These are phyloP conservation scores for Pichia phayaonensis DNA, from an alignment of 805 yeast species.

Conservation along the genomic window DNA sequence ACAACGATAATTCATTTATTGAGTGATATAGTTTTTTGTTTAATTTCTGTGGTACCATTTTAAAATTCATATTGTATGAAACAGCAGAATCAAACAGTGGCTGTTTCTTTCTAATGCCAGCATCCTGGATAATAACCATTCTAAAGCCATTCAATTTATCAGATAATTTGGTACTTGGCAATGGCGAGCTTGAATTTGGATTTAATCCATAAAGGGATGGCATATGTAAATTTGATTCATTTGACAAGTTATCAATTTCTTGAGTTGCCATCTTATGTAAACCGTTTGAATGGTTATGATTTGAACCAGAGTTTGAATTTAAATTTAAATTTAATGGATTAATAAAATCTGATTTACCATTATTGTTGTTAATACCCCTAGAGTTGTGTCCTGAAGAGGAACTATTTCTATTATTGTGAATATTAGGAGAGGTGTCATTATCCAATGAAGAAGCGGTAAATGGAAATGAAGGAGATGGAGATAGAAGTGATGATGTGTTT, in stretches of 20 bases:
- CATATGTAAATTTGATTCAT: not conserved
- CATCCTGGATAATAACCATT: slow-evolving; percentile 41
- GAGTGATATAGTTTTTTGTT: slow-evolving; percentile 34
- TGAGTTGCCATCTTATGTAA: not conserved
- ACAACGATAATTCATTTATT: slow-evolving; percentile 38
- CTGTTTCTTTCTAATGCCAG: slow-evolving; percentile 42
- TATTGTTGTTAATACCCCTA: not conserved
- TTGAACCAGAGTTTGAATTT: not conserved
- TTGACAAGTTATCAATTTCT: not conserved
- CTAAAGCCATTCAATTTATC: slow-evolving; percentile 29
- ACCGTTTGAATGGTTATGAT: not conserved
- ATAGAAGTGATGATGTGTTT: not conserved
- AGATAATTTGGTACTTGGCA: slow-evolving; percentile 15
- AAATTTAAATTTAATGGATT: not conserved
- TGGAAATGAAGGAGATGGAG: not conserved
- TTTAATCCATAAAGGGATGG: slow-evolving; percentile 8
- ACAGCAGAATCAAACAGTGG: slow-evolving; percentile 40
- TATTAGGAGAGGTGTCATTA: not conserved
- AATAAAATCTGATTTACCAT: not conserved
- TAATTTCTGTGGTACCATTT: slow-evolving; percentile 11
- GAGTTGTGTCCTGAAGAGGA: not conserved
- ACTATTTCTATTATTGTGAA: not conserved
- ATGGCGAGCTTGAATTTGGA: slow-evolving; percentile 10
- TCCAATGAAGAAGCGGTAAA: not conserved
- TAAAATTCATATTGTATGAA: slow-evolving; percentile 10